Percentiles rank a stretch among this genome's conserved stretches.
phyloP scores from a whole-genome alignment of 805 yeast genomes.

The Suhomyces tanzawaensis region DNA sequence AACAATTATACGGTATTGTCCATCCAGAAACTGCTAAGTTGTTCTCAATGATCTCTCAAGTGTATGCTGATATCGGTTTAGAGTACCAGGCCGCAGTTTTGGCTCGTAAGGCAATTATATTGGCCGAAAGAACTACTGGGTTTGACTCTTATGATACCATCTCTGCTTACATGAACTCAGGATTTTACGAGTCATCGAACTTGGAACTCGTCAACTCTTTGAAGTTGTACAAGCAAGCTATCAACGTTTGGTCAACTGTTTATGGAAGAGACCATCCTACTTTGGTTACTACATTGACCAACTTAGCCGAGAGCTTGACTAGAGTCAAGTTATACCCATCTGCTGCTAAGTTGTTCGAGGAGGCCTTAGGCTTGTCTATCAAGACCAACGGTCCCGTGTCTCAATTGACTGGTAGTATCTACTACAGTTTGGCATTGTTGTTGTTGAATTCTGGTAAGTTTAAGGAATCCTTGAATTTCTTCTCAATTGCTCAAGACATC shows the following conservation, averaged over 20 bases:
- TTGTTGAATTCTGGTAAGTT: slow-evolving; percentile 52
- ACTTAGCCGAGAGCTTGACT: slow-evolving; percentile 60
- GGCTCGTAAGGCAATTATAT: slow-evolving; percentile 65
- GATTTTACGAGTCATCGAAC: slow-evolving; percentile 63
- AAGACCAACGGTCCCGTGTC: slow-evolving; percentile 55
- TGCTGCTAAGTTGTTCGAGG: slow-evolving; percentile 52
- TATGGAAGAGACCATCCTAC: slow-evolving; percentile 70
- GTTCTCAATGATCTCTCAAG: slow-evolving; percentile 62
- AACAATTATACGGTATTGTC: slow-evolving; percentile 79
- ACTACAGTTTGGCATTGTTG: slow-evolving; percentile 58
- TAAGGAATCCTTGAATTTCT: slow-evolving; percentile 54
- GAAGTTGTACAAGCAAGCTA: slow-evolving; percentile 57
- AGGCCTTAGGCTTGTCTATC: slow-evolving; percentile 51
- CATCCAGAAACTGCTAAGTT: slow-evolving; percentile 77
- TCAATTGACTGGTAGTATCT: slow-evolving; percentile 60
- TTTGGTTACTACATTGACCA: slow-evolving; percentile 57
- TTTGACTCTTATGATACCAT: slow-evolving; percentile 76
- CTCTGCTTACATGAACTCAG: slow-evolving; percentile 70
- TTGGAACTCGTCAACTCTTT: slow-evolving; percentile 61
- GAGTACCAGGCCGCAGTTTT: slow-evolving; percentile 58
- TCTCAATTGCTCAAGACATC: slow-evolving; percentile 53
- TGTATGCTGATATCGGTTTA: slow-evolving; percentile 60
- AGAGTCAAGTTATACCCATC: slow-evolving; percentile 45
- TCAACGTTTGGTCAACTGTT: slow-evolving; percentile 56
- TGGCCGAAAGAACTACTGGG: slow-evolving; percentile 80